Percentiles rank a stretch among this genome's conserved stretches.
Conservation (phyloP, 495 filamentous ascomycete species). For the Aspergillus egyptiacus region DNA sequence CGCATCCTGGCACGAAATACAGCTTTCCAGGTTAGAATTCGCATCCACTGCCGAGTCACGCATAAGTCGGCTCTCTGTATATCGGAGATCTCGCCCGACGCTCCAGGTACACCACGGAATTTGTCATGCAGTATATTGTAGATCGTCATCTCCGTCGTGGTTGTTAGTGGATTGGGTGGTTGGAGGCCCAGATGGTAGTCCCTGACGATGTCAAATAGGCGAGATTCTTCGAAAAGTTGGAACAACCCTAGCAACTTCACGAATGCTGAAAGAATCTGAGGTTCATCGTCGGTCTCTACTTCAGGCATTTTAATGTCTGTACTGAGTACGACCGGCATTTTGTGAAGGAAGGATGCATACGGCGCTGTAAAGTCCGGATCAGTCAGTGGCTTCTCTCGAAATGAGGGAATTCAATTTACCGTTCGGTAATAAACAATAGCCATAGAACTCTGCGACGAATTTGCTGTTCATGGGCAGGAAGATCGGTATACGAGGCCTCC, state of each 20-base stretch:
- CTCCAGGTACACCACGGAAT: conserved; percentile 27
- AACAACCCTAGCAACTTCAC: conserved; percentile 40
- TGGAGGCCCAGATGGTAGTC: conserved; percentile 18
- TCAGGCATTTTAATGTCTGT: conserved; percentile 29
- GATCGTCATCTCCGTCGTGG: conserved; percentile 14
- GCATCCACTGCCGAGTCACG: conserved; percentile 45
- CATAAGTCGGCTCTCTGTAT: conserved; percentile 43
- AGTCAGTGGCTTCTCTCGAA: no score
- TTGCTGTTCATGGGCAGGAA: conserved; percentile 27
- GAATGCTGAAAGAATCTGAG: conserved; percentile 35
- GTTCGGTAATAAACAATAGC: conserved; percentile 43
- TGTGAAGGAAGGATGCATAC: conserved; percentile 43
- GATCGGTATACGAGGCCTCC: conserved; percentile 26
- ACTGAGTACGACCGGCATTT: conserved; percentile 35
- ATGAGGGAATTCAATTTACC: conserved; percentile 19
- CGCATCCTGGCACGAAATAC: conserved; percentile 19
- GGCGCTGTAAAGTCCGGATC: conserved; percentile 14
- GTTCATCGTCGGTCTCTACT: conserved; percentile 26
- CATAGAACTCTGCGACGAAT: conserved; percentile 38
- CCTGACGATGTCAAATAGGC: conserved; percentile 36
- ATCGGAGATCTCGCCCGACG: conserved; percentile 28
- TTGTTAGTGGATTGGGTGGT: conserved; percentile 10
- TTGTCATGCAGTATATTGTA: conserved; percentile 28
- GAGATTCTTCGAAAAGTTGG: conserved; percentile 33
- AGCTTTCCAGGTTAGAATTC: conserved; percentile 40